A percentile compares a stretch with the other conserved stretches of the same genome.
Evolutionary conservation across 345 rosid species (phyloP).

Genomic region (Nasturtium officinale): DNA sequence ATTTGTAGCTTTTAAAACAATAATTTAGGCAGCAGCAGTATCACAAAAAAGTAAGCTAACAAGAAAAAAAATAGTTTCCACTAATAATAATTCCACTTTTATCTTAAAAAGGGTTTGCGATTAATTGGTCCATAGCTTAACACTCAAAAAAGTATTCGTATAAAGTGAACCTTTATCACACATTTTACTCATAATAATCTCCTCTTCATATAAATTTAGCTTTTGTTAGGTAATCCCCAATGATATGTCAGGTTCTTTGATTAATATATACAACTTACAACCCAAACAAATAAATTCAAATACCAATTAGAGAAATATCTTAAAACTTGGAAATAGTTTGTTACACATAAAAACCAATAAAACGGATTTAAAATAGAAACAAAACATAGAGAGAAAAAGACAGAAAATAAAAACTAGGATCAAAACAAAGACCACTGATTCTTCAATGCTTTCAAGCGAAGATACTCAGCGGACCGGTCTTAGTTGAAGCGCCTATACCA

Average conservation of each 20-base stretch:
- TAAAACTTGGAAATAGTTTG: constrained; percentile 24
- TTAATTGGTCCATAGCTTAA: not conserved
- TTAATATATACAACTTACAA: constrained; percentile 30
- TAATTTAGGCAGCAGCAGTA: not conserved
- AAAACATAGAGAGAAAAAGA: not conserved
- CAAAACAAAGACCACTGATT: constrained; percentile 5
- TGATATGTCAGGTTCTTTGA: constrained; percentile 8
- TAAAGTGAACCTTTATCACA: not conserved
- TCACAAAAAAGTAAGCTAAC: constrained; percentile 5
- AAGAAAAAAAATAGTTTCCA: not conserved
- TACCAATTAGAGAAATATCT: constrained; percentile 8
- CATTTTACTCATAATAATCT: not conserved
- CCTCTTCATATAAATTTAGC: not conserved
- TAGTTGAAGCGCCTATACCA: constrained; percentile 62
- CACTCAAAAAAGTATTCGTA: not conserved
- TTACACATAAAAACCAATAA: constrained; percentile 10
- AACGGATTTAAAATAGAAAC: not conserved
- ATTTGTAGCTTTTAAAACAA: not conserved
- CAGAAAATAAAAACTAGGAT: constrained; percentile 6
- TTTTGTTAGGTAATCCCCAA: constrained; percentile 13
- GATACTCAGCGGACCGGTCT: constrained; percentile 78
- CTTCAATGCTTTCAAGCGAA: constrained; percentile 50
- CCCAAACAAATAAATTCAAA: constrained; percentile 21
- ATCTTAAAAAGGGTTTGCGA: not conserved
- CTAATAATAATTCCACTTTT: not conserved